phyloP scores from a whole-genome alignment of 1,284 basidiomycete species.

The Agroathelia rolfsii region DNA sequence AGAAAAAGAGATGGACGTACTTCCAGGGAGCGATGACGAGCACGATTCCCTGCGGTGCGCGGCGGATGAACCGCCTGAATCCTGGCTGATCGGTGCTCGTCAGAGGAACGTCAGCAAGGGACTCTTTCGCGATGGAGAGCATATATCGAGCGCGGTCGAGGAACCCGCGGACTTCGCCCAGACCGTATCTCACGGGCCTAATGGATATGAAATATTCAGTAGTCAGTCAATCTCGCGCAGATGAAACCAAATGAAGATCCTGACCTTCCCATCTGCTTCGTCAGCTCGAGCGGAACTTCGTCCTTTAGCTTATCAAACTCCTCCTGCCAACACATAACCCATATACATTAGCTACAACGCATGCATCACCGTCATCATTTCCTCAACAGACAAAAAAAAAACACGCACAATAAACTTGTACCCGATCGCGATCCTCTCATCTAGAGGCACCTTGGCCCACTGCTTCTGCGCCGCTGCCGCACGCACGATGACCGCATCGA shows the following conservation, averaged over 20 bases:
- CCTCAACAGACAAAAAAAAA: too few relatives aligned
- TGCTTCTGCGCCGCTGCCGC: constrained; percentile 60
- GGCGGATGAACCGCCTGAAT: constrained; percentile 74
- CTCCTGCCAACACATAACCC: constrained; percentile 37
- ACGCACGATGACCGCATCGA: constrained; percentile 49
- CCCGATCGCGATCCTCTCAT: constrained; percentile 67
- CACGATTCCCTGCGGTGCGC: constrained; percentile 81
- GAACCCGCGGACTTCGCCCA: constrained; percentile 76
- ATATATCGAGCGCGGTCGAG: constrained; percentile 78
- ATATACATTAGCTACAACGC: background rate
- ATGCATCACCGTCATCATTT: too few relatives aligned
- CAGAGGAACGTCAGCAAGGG: constrained; percentile 70
- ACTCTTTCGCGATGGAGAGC: constrained; percentile 72
- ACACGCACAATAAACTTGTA: constrained; percentile 69
- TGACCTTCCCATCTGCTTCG: constrained; percentile 71
- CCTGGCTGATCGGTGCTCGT: constrained; percentile 73
- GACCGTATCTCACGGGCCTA: constrained; percentile 72
- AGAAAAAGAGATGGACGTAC: too few relatives aligned
- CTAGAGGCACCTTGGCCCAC: constrained; percentile 63
- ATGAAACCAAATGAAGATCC: constrained; percentile 11
- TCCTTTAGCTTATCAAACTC: constrained; percentile 66
- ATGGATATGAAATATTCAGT: too few relatives aligned
- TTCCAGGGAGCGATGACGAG: constrained; percentile 87
- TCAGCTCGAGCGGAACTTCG: constrained; percentile 68
- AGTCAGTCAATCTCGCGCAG: too few relatives aligned